Percentiles rank a stretch among this genome's conserved stretches.
phyloP scores from a whole-genome alignment of 495 filamentous ascomycete species.

The Trichoderma asperelloides region DNA sequence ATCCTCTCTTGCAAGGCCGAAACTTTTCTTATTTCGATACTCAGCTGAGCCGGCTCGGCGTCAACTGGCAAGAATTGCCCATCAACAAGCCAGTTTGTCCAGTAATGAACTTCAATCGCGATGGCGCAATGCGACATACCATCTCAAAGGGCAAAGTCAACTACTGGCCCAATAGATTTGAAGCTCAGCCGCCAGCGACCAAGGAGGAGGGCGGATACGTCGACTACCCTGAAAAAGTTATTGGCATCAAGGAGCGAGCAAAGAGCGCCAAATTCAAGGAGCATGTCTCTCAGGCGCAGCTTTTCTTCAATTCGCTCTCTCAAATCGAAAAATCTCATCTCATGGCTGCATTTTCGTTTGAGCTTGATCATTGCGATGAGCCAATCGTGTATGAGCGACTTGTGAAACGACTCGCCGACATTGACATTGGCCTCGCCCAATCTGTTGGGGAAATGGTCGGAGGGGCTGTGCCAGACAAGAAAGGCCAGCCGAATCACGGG shows the following conservation, averaged over 20 bases:
- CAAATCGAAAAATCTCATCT: constrained; percentile 63
- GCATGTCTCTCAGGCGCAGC: constrained; percentile 62
- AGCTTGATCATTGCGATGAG: constrained; percentile 86
- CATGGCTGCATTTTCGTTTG: constrained; percentile 63
- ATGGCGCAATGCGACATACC: constrained; percentile 55
- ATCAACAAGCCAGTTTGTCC: constrained; percentile 73
- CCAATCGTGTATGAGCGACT: constrained; percentile 69
- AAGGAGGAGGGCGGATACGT: constrained; percentile 55
- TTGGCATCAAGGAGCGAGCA: constrained; percentile 61
- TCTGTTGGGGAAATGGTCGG: constrained; percentile 62
- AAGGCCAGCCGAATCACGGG: constrained; percentile 52
- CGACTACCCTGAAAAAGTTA: constrained; percentile 56
- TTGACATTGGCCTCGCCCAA: constrained; percentile 64
- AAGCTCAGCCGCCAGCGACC: constrained; percentile 50
- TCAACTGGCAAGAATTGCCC: constrained; percentile 80
- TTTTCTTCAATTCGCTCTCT: constrained; percentile 75
- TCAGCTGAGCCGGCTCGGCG: constrained; percentile 70
- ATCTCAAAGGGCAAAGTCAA: constrained; percentile 59
- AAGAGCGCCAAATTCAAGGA: constrained; percentile 74
- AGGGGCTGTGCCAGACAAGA: constrained; percentile 47
- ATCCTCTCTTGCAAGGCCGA: constrained; percentile 72
- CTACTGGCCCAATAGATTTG: constrained; percentile 83
- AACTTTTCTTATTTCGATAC: constrained; percentile 89
- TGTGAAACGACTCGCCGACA: constrained; percentile 58
- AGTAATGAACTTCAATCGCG: constrained; percentile 71